Evolutionary conservation across 1,284 basidiomycete genomes (phyloP), one percentile per base, ranked within the genome.

Genomic region (Cutaneotrichosporon sp.): DNA sequence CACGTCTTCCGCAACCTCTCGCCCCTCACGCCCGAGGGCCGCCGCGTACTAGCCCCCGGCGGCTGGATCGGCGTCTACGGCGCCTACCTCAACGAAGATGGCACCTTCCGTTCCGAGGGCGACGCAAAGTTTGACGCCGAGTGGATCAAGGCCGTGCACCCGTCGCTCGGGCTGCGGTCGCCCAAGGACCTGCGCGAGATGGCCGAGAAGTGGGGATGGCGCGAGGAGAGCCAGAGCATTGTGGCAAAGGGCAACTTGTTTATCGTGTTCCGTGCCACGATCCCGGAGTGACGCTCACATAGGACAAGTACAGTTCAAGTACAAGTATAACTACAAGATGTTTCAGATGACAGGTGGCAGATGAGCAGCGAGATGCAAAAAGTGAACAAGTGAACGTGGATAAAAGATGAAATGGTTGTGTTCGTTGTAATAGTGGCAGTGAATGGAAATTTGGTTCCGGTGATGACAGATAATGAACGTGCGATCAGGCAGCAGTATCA

Each of bases 201-300:
- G 63, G 76, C 76, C 1, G 57, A 46, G 16, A 64, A 62, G 57
- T 76, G 73, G 73, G 76, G 76, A 1, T 78, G 74, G 40, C 36
- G 36, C 11, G 72, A 73, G 56, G 73, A 65, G 50, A 34, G 26
- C 34, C 66, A 72, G 47, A 26, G 32, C 30, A 70, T 74, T 22
- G 72, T 78, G 71, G 72, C 76, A 14, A 73, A 70, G 61, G 76
- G 76, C n/a, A 78, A 78, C 61, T 64, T 73, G 66, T 76, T 69
- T 64, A 71, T 76, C 6, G 70, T 78, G 34, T 78, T 75, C 74
- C 63, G 70, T 5, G 70, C 30, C 13, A 52, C 31, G 49, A 30
- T 26, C 21, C 21, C 49, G 5, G 16, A 31, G 11, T 26, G 21
- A 50, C n/a, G 10, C 14, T 16, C 13, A 3, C 8, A 16, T 47